Evolutionary conservation across 2,329 filamentous ascomycete genomes (phyloP), one percentile per base, ranked within the genome.

Genomic region (Bipolaris bicolor): DNA sequence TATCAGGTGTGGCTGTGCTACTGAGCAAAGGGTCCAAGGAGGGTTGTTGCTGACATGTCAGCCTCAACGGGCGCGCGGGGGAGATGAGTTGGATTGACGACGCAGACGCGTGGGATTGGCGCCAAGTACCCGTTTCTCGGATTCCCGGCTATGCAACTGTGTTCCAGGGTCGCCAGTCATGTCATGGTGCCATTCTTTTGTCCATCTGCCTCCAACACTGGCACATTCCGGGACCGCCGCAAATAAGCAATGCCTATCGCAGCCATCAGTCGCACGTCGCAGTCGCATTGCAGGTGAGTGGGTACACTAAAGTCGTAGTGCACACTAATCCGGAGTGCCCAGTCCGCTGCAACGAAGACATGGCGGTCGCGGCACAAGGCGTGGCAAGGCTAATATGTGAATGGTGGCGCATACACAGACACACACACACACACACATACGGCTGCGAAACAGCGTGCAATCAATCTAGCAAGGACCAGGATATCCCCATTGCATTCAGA

Each of bases 111-210:
- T 50, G 52, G 55, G 55, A 56, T 60, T 58, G 56, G 54, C 57
- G 67, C 67, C 65, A 67, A 69, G 64, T 59, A 52, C 58, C 62
- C 48, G 62, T 57, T 49, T 49, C 50, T 57, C 55, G 58, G 59
- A 55, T 58, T 31, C 48, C 45, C 49, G 48, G 52, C 53, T 56
- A 47, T 20, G 16, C 31, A 7, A 18, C 10, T n/a, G 16, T 24
- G 9, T 20, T 45, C n/a, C 26, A 33, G 43, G 31, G 15, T 31
- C 15, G 26, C 22, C 34, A 29, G 18, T n/a, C 40, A 40, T 13
- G 18, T 24, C 15, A 51, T 34, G 45, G 7, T 13, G 16, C 40
- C 44, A 49, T 33, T 43, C 50, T 37, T 16, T 37, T n/a, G 6
- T 31, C 41, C 41, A 47, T 29, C 41, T 39, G n/a, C 44, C 41